Evolutionary conservation across 2,329 filamentous ascomycete genomes (phyloP).

Genomic region (Aspergillus puulaauensis): DNA sequence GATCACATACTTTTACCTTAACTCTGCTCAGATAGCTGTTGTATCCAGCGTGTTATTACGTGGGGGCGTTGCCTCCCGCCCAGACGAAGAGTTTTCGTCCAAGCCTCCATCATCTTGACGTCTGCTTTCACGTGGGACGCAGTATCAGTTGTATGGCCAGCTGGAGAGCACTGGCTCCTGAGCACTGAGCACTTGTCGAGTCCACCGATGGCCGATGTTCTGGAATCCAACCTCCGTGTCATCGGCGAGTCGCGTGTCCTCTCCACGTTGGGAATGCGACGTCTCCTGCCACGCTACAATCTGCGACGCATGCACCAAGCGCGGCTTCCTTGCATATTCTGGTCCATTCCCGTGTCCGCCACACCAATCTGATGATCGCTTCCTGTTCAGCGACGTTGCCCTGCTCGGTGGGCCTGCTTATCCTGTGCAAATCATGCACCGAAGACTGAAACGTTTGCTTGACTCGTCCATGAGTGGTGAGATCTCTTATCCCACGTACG

Average conservation of each 20-base stretch:
- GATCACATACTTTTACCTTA: not conserved
- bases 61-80: not conserved
- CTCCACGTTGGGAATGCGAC: not conserved
- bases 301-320: not conserved
- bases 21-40: not conserved
- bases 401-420: not conserved
- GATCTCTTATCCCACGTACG: no score
- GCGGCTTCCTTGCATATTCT: slow-evolving; percentile 4
- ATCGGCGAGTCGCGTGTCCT: not conserved
- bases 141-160: no score
- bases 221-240: not conserved
- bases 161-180: no score
- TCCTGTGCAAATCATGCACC: not conserved
- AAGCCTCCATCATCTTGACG: not conserved
- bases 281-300: not conserved
- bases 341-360: not conserved
- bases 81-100: not conserved
- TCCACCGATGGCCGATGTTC: not conserved
- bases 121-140: not conserved
- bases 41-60: not conserved
- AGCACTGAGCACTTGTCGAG: no score
- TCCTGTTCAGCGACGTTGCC: not conserved
- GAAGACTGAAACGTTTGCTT: no score
- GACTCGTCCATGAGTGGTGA: no score
- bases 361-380: not conserved